Percentiles rank a stretch among this genome's conserved stretches.
These are phyloP conservation scores for Colletotrichum siamense DNA, from an alignment of 2,329 filamentous ascomycete species.

Conservation along the genomic window DNA sequence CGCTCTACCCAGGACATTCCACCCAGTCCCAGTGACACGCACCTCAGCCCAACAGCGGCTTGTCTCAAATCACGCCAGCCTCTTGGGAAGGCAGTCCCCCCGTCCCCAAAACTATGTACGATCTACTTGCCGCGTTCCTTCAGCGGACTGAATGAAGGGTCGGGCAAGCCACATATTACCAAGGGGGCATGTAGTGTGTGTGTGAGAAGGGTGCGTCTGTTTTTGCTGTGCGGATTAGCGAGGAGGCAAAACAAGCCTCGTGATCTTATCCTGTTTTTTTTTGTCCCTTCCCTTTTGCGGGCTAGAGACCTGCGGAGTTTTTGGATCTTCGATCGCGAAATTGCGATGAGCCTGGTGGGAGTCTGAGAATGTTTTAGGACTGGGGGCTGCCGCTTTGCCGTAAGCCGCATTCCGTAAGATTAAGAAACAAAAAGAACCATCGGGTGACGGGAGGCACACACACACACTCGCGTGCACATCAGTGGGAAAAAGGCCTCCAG, in stretches of 20 bases:
- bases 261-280: background rate
- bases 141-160: background rate
- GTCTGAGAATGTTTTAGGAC: conserved; percentile 9
- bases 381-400: background rate
- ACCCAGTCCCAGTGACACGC: background rate
- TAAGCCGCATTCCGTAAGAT: background rate
- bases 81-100: background rate
- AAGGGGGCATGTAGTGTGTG: background rate
- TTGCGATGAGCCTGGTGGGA: conserved; percentile 12
- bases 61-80: background rate
- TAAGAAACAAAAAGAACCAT: background rate
- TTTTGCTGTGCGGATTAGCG: background rate
- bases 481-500: background rate
- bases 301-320: background rate
- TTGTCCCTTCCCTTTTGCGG: background rate
- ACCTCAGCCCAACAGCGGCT: background rate
- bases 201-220: background rate
- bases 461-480: background rate
- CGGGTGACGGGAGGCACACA: background rate
- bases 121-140: conserved; percentile 2
- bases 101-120: background rate
- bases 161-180: background rate
- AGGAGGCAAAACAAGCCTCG: background rate
- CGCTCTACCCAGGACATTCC: background rate
- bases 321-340: conserved; percentile 17